Conservation (phyloP, 768 basidiomycete genomes). For the Xerocomellus chrysenteron region DNA sequence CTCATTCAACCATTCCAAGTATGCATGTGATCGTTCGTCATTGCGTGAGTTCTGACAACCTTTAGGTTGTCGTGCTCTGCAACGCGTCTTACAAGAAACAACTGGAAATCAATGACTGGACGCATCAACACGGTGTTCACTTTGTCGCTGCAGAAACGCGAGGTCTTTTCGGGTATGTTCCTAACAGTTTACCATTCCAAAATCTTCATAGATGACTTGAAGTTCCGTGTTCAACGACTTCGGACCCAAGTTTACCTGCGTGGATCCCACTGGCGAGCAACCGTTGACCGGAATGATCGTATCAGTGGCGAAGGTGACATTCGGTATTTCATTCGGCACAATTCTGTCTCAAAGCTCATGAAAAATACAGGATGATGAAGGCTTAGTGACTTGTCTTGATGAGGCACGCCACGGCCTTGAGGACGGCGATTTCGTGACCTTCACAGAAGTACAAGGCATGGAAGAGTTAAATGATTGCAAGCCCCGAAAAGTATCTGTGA, state of each 20-base stretch:
- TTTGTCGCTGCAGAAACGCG: constrained; percentile 91
- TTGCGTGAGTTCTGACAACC: constrained; percentile 7
- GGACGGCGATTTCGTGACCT: constrained; percentile 97
- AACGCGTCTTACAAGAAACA: constrained; percentile 77
- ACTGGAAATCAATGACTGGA: constrained; percentile 94
- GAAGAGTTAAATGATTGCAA: constrained; percentile 85
- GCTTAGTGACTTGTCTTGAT: constrained; percentile 94
- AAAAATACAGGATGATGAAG: constrained; percentile 66
- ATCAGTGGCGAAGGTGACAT: constrained; percentile 75
- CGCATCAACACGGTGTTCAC: constrained; percentile 82
- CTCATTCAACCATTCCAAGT: constrained; percentile 89
- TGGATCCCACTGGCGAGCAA: constrained; percentile 98
- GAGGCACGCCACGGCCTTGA: constrained; percentile 98
- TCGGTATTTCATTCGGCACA: not conserved
- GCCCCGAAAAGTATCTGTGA: constrained; percentile 88
- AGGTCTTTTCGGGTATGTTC: constrained; percentile 86
- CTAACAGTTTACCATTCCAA: not conserved
- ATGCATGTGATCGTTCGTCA: constrained; percentile 19
- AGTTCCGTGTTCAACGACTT: constrained; percentile 98
- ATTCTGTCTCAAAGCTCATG: not conserved
- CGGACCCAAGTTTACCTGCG: constrained; percentile 89
- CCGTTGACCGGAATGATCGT: constrained; percentile 95
- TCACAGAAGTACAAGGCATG: constrained; percentile 96
- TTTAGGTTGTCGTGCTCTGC: constrained; percentile 86
- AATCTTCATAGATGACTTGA: constrained; percentile 8